Base-by-base conservation (phyloP, 148 eudicot species). In the Rhododendron simsii region DNA sequence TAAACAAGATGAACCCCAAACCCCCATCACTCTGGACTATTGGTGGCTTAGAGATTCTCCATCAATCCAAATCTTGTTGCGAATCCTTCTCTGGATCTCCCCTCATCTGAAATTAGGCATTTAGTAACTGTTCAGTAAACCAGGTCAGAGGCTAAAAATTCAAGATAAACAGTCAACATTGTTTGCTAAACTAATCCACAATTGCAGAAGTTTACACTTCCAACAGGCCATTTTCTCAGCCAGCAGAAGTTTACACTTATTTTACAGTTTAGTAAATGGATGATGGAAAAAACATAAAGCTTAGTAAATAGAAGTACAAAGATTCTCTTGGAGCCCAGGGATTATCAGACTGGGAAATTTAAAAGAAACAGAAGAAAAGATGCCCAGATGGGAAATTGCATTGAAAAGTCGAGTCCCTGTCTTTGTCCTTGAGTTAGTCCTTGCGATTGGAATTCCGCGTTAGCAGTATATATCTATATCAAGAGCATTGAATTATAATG, bases 91-190 rank as follows among this genome's bases (percentile, higher is more conserved):
- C 80, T 12, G 37, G 44, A 81, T 55, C 45, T 81, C 61, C 67
- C 23, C 63, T 84, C 20, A 30, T 71, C 85, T 84, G 85, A 48
- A 33, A 73, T 84, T n/a, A 18, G 5, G 26, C 44, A 71, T 20
- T 47, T 18, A 73, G 76, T 28, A 84, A 71, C 20, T 39, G 47
- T 84, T 83, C 78, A 67, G 41, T 67, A 26, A 65, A 65, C 84
- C 45, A 67, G 78, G 78, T 45, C 57, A 65, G 16, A 6, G 41
- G 53, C 33, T 21, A 30, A 44, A 45, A 83, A 45, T 30, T 28
- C 47, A 44, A 83, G 76, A n/a, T 63, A 13, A 61, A n/a, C 39
- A 12, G 41, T 63, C 15, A 39, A 13, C 50, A 9, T 12, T 41
- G 18, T 67, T 12, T 41, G 10, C 28, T 82, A 41, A 69, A 83